phyloP scores from a whole-genome alignment of 371 early-diverging fungal genomes.

The Apophysomyces elegans region DNA sequence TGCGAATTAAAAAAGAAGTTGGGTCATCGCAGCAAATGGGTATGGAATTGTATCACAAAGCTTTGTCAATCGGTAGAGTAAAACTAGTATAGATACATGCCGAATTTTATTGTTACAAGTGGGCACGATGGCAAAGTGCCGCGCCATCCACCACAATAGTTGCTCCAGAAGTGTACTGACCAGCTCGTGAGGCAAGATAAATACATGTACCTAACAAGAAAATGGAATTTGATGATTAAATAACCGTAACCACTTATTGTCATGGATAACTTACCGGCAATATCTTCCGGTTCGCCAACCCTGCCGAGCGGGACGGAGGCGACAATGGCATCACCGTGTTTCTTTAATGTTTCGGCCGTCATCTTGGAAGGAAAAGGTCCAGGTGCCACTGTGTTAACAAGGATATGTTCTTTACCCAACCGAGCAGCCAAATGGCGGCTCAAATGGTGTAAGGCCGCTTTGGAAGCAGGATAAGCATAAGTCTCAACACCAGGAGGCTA shows the following conservation, averaged over 20 bases:
- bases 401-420: slow-evolving; percentile 67
- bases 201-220: slow-evolving; percentile 72
- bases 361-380: slow-evolving; percentile 90
- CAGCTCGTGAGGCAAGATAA: slow-evolving; percentile 76
- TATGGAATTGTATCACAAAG: too few species aligned
- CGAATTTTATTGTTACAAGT: not conserved
- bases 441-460: slow-evolving; percentile 83
- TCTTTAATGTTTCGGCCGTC: slow-evolving; percentile 79
- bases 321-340: slow-evolving; percentile 62
- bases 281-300: slow-evolving; percentile 83
- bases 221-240: slow-evolving; percentile 40
- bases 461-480: slow-evolving; percentile 79
- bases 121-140: not conserved
- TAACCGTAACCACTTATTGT: too few species aligned
- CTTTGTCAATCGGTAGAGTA: too few species aligned
- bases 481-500: slow-evolving; percentile 63
- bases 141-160: not conserved
- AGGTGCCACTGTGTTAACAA: slow-evolving; percentile 91
- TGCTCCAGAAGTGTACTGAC: slow-evolving; percentile 81
- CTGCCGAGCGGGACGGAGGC: slow-evolving; percentile 70
- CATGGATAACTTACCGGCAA: slow-evolving; percentile 85
- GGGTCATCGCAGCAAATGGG: too few species aligned
- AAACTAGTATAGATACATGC: too few species aligned
- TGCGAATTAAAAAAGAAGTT: too few species aligned
- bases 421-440: slow-evolving; percentile 71